Evolutionary conservation across 2,329 filamentous ascomycete genomes (phyloP), one percentile per base, ranked within the genome.

Genomic region (Cadophora sp.): DNA sequence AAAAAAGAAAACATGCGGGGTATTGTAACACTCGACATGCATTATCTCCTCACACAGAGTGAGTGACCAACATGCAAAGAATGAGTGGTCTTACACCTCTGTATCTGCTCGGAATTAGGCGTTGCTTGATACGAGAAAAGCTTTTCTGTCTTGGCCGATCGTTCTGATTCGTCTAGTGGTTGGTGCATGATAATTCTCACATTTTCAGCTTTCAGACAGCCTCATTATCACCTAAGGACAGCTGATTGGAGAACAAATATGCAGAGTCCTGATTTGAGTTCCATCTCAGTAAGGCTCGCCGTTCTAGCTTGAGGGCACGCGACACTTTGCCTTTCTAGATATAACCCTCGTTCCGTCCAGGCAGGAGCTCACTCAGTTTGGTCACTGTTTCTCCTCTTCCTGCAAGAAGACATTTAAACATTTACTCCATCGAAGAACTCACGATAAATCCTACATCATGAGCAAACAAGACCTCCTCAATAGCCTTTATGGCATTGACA

Each of bases 391-490:
- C 27, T 30, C 6, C 27, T 30, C 27, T 6, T 30, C 27, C 27
- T 4, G 6, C 27, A 30, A 30, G 27, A 30, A 6, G 27, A 30
- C 3, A 33, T 39, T 39, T 2, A 39, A 39, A 39, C 11, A 30
- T 30, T 6, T 30, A 30, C 3, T 13, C 6, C 36, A 39, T 4
- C 7, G 36, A 39, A 8, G 36, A 11, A 2, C 36, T 13, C 36
- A 39, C 11, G 11, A 39, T 39, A 48, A 1, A 20, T 48, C n/a
- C n/a, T 9, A 41, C 33, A 53, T 9, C n/a, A 62, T 62, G 59
- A 53, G 47, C 47, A 53, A 62, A 27, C 59, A 62, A 62, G 59
- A 62, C 9, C 59, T 22, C 20, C 47, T 62, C 30, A 51, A 62
- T 36, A 39, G 47, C 59, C 36, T 62, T 30, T 62, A 62, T 53